Percentiles rank a stretch among this genome's conserved stretches.
Conservation (phyloP, 176 grass and related monocot genomes). For the Olyra latifolia region DNA sequence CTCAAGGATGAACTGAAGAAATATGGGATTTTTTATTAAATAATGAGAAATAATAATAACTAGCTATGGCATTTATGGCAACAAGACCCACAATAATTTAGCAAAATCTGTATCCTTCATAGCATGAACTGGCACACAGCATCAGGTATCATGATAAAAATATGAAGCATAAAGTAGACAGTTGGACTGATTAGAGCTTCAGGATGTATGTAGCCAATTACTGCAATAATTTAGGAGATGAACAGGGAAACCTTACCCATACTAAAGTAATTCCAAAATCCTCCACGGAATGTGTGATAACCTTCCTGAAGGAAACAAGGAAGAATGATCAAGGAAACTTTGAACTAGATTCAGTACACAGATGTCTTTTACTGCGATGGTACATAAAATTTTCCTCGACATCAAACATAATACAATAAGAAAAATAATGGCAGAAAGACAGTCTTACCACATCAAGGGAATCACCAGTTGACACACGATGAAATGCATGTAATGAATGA, state of each 20-base stretch:
- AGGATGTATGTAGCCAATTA: neutral
- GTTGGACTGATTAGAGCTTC: neutral
- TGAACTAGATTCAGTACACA: slow-evolving; percentile 13
- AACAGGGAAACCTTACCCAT: slow-evolving; percentile 64
- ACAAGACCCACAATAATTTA: neutral
- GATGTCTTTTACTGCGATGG: slow-evolving; percentile 2
- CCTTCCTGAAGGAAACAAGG: slow-evolving; percentile 69
- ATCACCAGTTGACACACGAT: slow-evolving; percentile 67
- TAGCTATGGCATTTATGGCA: neutral
- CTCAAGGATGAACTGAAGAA: slow-evolving; percentile 22
- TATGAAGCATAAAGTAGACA: slow-evolving; percentile 18
- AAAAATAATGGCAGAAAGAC: slow-evolving; percentile 27
- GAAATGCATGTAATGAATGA: slow-evolving; percentile 86
- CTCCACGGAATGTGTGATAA: slow-evolving; percentile 79
- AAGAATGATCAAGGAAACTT: slow-evolving; percentile 14
- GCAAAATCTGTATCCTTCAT: neutral
- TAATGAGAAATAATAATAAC: slow-evolving; percentile 12
- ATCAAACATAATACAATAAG: slow-evolving; percentile 21
- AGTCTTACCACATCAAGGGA: slow-evolving; percentile 78
- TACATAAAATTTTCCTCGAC: neutral
- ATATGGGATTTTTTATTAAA: slow-evolving; percentile 16
- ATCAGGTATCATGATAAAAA: neutral
- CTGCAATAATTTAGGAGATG: neutral
- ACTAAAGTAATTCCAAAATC: slow-evolving; percentile 98
- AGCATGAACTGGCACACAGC: neutral